Base-by-base conservation (phyloP, 495 filamentous ascomycete genomes). In the Neurospora tetraspora region DNA sequence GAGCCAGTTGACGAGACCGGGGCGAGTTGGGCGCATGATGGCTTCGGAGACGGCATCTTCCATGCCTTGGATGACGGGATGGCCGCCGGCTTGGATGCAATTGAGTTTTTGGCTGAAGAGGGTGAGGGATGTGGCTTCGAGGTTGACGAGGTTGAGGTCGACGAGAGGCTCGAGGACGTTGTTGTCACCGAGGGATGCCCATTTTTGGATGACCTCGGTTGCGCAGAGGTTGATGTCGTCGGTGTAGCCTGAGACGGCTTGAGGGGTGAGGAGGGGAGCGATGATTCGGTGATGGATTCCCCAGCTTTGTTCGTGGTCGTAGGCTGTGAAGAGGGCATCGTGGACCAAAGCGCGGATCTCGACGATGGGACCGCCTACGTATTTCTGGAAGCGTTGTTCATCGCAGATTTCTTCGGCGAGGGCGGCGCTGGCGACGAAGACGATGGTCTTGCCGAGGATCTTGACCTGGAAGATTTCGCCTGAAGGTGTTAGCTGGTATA, bases 401-500 rank as follows among this genome's bases (percentile, higher is more conserved):
- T 94, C 85, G 81, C 89, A 93, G 34, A 90, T 74, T 71, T 93
- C 91, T 61, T 91, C 83, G 37, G 88, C 83, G 23, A 93, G 77
- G 3, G 87, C 88, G 18, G 88, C 89, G 74, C 84, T 77, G 16
- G 81, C 82, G 12, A 85, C 78, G 69, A 86, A 83, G 23, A 86
- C 79, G 43, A 84, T 71, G 9, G 78, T 79, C 45, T 84, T 74
- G 12, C 82, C 82, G 1, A 85, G 76, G 1, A 82, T 79, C 39
- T 85, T 88, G 78, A 93, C 88, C 76, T 91, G 88, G 83, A 90
- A 93, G 75, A 94, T 92, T 71, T 89, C 87, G 73, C 90, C 90
- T 80, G 70, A 43, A 23, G 14, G 20, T 39, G 45, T 39, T 72
- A 87, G 69, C 38, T 37, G 2, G 31, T 11, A 16, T 20, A 20